Conservation (phyloP, 768 basidiomycete species). For the Daedalea quercina region DNA sequence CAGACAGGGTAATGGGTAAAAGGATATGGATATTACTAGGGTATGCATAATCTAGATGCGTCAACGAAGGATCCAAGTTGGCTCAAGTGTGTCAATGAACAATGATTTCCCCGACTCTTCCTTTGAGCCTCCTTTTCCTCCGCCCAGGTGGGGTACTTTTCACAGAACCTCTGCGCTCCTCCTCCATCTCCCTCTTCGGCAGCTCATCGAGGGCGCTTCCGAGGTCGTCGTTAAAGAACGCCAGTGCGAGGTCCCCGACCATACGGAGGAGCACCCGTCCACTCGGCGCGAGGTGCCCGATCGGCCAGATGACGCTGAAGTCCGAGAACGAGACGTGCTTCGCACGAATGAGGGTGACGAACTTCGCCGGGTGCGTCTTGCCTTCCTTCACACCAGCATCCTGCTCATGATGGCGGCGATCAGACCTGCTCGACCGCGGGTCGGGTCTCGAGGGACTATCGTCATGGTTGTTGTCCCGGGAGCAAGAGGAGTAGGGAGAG, state of each 20-base stretch:
- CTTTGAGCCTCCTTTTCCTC: background rate
- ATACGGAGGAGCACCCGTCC: conserved; percentile 12
- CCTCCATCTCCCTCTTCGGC: background rate
- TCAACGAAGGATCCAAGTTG: too few species aligned
- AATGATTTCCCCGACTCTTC: background rate
- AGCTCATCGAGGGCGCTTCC: conserved; percentile 5
- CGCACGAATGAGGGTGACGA: conserved; percentile 11
- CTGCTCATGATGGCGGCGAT: background rate
- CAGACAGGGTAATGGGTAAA: too few species aligned
- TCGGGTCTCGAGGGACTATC: too few species aligned
- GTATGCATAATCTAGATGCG: too few species aligned
- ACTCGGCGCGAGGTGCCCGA: conserved; percentile 4
- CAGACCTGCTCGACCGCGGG: too few species aligned
- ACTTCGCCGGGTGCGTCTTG: background rate
- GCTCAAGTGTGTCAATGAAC: background rate
- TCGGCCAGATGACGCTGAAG: conserved; percentile 15
- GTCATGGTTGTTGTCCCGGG: too few species aligned
- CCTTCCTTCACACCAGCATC: background rate
- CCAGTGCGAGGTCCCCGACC: conserved; percentile 13
- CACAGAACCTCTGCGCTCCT: background rate
- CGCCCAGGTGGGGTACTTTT: background rate
- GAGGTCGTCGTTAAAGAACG: conserved; percentile 16
- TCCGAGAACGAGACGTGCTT: conserved; percentile 23
- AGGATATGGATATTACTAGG: too few species aligned
- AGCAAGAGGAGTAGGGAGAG: conserved; percentile 17